Evolutionary conservation across 495 filamentous ascomycete species (phyloP).

Genomic region (Neurospora pannonica): DNA sequence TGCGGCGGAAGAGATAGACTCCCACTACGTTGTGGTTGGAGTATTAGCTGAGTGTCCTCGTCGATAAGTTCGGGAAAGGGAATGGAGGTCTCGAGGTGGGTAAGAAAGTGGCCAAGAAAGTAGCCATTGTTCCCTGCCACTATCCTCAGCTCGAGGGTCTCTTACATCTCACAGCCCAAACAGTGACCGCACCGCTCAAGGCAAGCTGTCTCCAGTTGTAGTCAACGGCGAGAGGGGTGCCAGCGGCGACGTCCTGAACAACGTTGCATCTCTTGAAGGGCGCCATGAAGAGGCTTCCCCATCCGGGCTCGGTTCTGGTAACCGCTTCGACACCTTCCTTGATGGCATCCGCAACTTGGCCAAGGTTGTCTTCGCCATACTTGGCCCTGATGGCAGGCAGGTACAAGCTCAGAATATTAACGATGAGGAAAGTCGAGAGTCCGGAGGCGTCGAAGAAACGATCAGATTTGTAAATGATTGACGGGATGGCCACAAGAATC

Average conservation of each 20-base stretch:
- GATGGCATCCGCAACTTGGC: conserved; percentile 16
- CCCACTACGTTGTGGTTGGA: conserved; percentile 37
- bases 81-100: background rate
- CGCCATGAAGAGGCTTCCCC: background rate
- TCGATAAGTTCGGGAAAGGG: background rate
- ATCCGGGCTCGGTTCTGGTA: background rate
- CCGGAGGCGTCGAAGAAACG: conserved; percentile 59
- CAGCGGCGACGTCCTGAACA: conserved; percentile 20
- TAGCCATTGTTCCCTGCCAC: background rate
- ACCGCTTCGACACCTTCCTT: background rate
- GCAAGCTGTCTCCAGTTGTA: conserved; percentile 56
- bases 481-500: conserved; percentile 47
- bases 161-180: conserved; percentile 51
- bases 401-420: conserved; percentile 46
- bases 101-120: too few species aligned
- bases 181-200: conserved; percentile 42
- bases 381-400: conserved; percentile 45
- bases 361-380: background rate
- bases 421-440: conserved; percentile 50
- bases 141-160: background rate
- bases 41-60: background rate
- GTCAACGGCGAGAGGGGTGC: conserved; percentile 33
- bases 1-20: conserved; percentile 46
- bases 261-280: background rate
- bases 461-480: conserved; percentile 46